phyloP scores from a whole-genome alignment of 257 asterid genomes.

The Solanum ossicruentum region DNA sequence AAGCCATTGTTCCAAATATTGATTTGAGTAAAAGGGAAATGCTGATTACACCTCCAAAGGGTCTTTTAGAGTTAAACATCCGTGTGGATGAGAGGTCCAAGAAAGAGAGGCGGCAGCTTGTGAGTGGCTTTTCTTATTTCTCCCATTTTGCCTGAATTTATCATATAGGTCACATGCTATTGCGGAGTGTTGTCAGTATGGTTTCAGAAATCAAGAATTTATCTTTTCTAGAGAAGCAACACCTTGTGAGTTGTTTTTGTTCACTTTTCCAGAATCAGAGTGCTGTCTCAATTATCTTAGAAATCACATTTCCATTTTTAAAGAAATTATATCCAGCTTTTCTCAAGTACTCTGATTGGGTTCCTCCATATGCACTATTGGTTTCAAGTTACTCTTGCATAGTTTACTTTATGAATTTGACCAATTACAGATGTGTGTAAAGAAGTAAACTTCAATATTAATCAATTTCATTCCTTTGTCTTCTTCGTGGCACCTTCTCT shows the following conservation, averaged over 20 bases:
- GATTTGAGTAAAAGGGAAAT: conserved; percentile 65
- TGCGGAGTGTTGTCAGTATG: background rate
- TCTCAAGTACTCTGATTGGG: background rate
- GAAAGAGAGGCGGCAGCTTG: conserved; percentile 97
- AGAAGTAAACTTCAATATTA: background rate
- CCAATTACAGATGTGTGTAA: background rate
- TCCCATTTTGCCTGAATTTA: background rate
- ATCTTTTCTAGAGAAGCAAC: background rate
- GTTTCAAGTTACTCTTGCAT: background rate
- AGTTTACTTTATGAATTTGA: background rate
- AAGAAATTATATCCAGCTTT: background rate
- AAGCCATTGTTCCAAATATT: conserved; percentile 80
- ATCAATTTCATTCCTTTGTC: background rate
- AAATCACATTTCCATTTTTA: background rate
- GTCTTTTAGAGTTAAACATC: conserved; percentile 74
- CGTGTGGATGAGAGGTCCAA: conserved; percentile 74
- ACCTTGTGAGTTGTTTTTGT: background rate
- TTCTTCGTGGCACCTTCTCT: background rate
- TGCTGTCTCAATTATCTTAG: background rate
- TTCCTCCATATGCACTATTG: background rate
- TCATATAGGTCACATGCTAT: background rate
- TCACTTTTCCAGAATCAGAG: background rate
- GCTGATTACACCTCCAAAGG: conserved; percentile 94
- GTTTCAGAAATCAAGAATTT: background rate
- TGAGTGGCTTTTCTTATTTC: conserved; percentile 25